Conservation (phyloP, 2,329 filamentous ascomycete species). For the Basipetospora chlamydospora region DNA sequence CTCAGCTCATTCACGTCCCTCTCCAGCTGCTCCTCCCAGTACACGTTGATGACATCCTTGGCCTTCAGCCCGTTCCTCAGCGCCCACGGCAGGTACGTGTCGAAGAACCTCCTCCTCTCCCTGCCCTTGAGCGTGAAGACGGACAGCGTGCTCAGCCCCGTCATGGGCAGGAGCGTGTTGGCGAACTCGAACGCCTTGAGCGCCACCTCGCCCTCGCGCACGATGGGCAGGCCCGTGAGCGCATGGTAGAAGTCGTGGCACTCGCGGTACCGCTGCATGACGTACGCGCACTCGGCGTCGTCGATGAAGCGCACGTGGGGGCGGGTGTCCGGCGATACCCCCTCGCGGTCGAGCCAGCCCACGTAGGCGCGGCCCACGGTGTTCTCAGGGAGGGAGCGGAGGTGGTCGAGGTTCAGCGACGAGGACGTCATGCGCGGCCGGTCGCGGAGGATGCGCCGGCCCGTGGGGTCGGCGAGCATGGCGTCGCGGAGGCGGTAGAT, state of each 20-base stretch:
- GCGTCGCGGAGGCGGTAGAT: conserved; percentile 80
- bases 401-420: conserved; percentile 46
- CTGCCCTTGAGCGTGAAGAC: conserved; percentile 74
- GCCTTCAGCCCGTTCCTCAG: conserved; percentile 63
- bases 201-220: conserved; percentile 94
- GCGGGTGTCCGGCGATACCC: conserved; percentile 83
- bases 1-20: conserved; percentile 68
- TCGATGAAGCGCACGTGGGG: conserved; percentile 77
- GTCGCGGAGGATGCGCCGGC: conserved; percentile 79
- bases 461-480: conserved; percentile 75
- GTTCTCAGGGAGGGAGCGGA: conserved; percentile 58
- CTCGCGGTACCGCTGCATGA: conserved; percentile 95
- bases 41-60: conserved; percentile 83
- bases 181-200: conserved; percentile 96
- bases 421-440: conserved; percentile 78
- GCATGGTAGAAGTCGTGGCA: conserved; percentile 98
- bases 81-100: conserved; percentile 80
- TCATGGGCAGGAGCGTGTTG: conserved; percentile 92
- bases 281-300: conserved; percentile 90
- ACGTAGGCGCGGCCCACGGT: conserved; percentile 74
- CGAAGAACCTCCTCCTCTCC: conserved; percentile 61
- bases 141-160: conserved; percentile 69
- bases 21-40: conserved; percentile 91
- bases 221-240: conserved; percentile 74
- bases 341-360: conserved; percentile 84